A percentile compares a stretch with the other conserved stretches of the same genome.
These are phyloP conservation scores for Camillea tinctor DNA, from an alignment of 2,329 filamentous ascomycete species.

Conservation along the genomic window DNA sequence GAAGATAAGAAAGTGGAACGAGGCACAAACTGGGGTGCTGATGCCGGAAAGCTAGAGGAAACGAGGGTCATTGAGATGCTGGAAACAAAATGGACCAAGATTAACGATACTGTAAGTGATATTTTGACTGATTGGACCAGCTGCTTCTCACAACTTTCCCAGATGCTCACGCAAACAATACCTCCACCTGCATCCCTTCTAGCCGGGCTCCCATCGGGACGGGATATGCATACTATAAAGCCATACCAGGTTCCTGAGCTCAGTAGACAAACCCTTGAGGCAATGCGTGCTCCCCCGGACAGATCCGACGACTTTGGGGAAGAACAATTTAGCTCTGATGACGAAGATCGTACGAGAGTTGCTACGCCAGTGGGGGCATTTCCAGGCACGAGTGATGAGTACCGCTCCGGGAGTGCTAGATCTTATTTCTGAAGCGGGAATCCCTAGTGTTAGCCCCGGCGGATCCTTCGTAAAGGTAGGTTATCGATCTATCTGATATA, in stretches of 20 bases:
- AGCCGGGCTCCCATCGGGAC: conserved; percentile 79
- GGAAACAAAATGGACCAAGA: conserved; percentile 83
- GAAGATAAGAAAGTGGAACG: conserved; percentile 80
- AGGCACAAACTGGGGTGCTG: conserved; percentile 71
- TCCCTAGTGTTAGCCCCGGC: background rate
- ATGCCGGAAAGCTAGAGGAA: conserved; percentile 84
- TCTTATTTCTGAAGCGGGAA: conserved; percentile 30
- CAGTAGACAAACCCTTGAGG: conserved; percentile 62
- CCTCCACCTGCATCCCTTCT: conserved; percentile 71
- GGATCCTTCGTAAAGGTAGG: background rate
- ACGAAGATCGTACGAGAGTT: conserved; percentile 32
- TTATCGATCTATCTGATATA: background rate
- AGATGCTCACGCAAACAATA: conserved; percentile 79
- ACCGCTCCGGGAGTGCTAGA: conserved; percentile 27
- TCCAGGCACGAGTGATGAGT: conserved; percentile 27
- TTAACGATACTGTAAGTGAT: conserved; percentile 79
- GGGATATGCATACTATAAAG: conserved; percentile 76
- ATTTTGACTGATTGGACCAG: background rate
- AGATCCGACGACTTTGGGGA: conserved; percentile 41
- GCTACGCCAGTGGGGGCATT: conserved; percentile 29
- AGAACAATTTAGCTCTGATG: conserved; percentile 44
- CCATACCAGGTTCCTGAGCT: conserved; percentile 65
- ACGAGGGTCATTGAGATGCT: conserved; percentile 82
- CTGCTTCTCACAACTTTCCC: conserved; percentile 10
- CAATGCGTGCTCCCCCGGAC: conserved; percentile 56